Base-by-base conservation (phyloP, 345 rosid species). In the Ricinus communis region DNA sequence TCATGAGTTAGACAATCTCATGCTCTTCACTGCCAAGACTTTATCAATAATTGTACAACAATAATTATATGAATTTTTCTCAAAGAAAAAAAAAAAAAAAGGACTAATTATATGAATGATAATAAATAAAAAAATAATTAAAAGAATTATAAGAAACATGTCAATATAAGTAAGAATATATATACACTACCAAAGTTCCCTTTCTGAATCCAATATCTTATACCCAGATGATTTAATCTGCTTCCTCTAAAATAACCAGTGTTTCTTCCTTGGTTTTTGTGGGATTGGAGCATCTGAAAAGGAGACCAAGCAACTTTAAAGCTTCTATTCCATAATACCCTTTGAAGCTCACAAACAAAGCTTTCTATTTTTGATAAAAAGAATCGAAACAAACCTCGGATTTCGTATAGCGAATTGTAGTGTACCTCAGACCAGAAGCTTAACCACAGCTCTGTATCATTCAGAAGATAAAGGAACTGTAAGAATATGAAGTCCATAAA, bases 371-470 rank as follows among this genome's bases (percentile, higher is more conserved):
- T 5, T 30, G 9, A 16, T 28, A 25, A 45, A 62, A 8, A 25
- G 46, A 25, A 54, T 22, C 27, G 43, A 66, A 74, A 85, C 87
- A 58, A 71, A 91, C 98, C 96, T 88, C 77, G 87, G 57, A 86
- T 81, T 49, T 86, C 95, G 66, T 91, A 91, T 54, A 94, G 84
- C n/a, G 97, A 94, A 83, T 94, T 94, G 77, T 91, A 94, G 72
- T 94, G 98, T 55, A 94, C 97, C 85, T 94, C 97, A 15, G 95
- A 90, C 98, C 98, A 94, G 83, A 94, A 94, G 78, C 97, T 94
- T 74, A 94, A 85, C 98, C 98, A 94, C 74, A 94, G 74, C 83
- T 85, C 98, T 94, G 95, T 90, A 83, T 58, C 56, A 72, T 70
- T 66, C 3, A 58, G 70, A 64, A 56, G 10, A 21, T 21, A 70